phyloP scores from a whole-genome alignment of 768 basidiomycete genomes.

The Hysterangium stoloniferum region DNA sequence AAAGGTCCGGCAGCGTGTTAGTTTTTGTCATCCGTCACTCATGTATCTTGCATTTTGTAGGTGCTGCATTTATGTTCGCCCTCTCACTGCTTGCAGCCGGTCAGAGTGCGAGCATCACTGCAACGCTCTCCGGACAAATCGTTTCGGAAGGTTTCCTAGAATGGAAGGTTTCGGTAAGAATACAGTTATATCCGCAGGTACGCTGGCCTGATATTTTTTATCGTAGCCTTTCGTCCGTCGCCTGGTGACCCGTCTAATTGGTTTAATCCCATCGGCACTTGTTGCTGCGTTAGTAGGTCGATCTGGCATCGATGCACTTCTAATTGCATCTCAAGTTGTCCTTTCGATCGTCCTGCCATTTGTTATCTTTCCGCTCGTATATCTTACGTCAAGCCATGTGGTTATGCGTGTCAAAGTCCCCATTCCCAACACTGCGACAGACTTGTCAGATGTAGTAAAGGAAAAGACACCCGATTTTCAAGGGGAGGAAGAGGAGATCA shows the following conservation, averaged over 20 bases:
- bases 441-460: background rate
- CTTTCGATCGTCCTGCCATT: slow-evolving; percentile 41
- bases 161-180: slow-evolving; percentile 35
- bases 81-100: slow-evolving; percentile 39
- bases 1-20: slow-evolving; percentile 20
- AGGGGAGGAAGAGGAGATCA: slow-evolving; percentile 16
- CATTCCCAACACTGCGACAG: background rate
- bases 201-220: background rate
- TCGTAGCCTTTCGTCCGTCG: slow-evolving; percentile 68
- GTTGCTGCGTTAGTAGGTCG: slow-evolving; percentile 37
- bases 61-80: slow-evolving; percentile 38
- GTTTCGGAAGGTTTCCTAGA: slow-evolving; percentile 42
- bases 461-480: background rate
- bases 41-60: slow-evolving; percentile 12
- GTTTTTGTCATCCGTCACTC: background rate
- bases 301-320: slow-evolving; percentile 36
- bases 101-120: slow-evolving; percentile 43
- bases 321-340: slow-evolving; percentile 42
- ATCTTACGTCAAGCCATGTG: slow-evolving; percentile 29
- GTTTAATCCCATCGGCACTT: slow-evolving; percentile 39
- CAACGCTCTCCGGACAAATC: slow-evolving; percentile 41
- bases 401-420: slow-evolving; percentile 24
- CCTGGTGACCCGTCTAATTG: slow-evolving; percentile 72
- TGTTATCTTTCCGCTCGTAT: slow-evolving; percentile 36
- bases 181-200: slow-evolving; percentile 17